These are phyloP conservation scores for Protomyces gravidus DNA, from an alignment of 1,139 yeast genomes.

Conservation along the genomic window DNA sequence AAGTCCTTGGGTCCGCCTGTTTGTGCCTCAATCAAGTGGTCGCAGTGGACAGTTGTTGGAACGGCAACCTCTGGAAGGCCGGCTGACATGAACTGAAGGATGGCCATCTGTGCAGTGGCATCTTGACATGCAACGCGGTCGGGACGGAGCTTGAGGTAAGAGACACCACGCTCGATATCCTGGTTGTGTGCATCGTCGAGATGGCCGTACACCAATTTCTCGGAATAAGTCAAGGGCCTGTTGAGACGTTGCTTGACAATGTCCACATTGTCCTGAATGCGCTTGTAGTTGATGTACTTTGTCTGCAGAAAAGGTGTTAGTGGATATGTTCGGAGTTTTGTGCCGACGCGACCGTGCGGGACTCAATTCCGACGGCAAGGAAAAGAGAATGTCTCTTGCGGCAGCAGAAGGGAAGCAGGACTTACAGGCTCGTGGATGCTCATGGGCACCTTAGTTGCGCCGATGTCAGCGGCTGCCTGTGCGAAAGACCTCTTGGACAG, in stretches of 20 bases:
- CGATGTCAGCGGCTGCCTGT: conserved; percentile 24
- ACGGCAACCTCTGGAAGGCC: conserved; percentile 92
- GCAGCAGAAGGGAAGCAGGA: background rate
- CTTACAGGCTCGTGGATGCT: conserved; percentile 24
- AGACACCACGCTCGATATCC: conserved; percentile 92
- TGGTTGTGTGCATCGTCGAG: conserved; percentile 90
- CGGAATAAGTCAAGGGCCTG: conserved; percentile 96
- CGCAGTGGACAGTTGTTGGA: conserved; percentile 98
- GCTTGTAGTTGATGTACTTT: conserved; percentile 31
- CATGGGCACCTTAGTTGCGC: conserved; percentile 26
- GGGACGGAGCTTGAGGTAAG: conserved; percentile 94
- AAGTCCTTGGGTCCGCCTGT: conserved; percentile 89
- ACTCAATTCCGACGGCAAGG: background rate
- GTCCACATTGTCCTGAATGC: conserved; percentile 64
- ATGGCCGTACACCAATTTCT: conserved; percentile 93
- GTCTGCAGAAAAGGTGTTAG: conserved; percentile 3
- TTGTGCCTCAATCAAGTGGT: conserved; percentile 97
- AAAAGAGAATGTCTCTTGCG: too few species aligned
- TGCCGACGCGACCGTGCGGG: background rate
- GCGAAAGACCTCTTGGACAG: conserved; percentile 15
- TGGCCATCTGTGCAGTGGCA: conserved; percentile 99
- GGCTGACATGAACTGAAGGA: conserved; percentile 96
- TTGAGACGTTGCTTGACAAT: conserved; percentile 81
- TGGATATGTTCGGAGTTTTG: background rate
- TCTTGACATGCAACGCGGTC: conserved; percentile 99